A percentile compares a stretch with the other conserved stretches of the same genome.
phyloP scores from a whole-genome alignment of 805 yeast species.

The Huiozyma sinensis region DNA sequence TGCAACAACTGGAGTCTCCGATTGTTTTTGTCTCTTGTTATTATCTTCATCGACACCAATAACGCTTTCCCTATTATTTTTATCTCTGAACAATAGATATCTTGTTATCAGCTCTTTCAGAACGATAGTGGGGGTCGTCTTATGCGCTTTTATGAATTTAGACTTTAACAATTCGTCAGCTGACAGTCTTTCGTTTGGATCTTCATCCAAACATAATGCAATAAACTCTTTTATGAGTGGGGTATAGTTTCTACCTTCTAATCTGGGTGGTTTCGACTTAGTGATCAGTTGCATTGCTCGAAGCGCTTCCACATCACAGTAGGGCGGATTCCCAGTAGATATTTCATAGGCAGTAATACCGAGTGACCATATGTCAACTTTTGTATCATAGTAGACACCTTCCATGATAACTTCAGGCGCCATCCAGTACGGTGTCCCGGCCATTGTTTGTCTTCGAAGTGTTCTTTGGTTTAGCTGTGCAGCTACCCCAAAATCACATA shows the following conservation, averaged over 20 bases:
- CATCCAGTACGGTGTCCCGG: slow-evolving; percentile 98
- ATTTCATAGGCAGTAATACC: slow-evolving; percentile 92
- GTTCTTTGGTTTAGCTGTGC: slow-evolving; percentile 74
- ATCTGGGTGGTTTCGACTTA: slow-evolving; percentile 85
- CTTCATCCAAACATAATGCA: slow-evolving; percentile 88
- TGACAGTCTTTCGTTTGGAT: slow-evolving; percentile 74
- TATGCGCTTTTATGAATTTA: slow-evolving; percentile 57
- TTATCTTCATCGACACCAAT: slow-evolving; percentile 26
- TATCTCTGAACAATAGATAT: slow-evolving; percentile 69
- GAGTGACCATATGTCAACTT: slow-evolving; percentile 95
- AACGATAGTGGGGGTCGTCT: slow-evolving; percentile 45
- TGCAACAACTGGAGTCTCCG: slow-evolving; percentile 11
- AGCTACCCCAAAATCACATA: slow-evolving; percentile 98
- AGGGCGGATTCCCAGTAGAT: slow-evolving; percentile 96
- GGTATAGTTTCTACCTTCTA: slow-evolving; percentile 83
- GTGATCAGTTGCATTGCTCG: slow-evolving; percentile 92
- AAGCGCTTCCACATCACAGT: slow-evolving; percentile 87
- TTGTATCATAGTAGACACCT: slow-evolving; percentile 76
- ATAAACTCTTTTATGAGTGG: slow-evolving; percentile 71
- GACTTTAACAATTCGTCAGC: slow-evolving; percentile 79
- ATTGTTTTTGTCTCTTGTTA: slow-evolving; percentile 29
- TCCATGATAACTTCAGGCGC: slow-evolving; percentile 97
- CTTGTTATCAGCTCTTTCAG: slow-evolving; percentile 67
- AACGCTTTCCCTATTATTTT: slow-evolving; percentile 42
- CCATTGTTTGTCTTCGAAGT: slow-evolving; percentile 83